phyloP scores from a whole-genome alignment of 495 filamentous ascomycete species.

The Tuber indicum region DNA sequence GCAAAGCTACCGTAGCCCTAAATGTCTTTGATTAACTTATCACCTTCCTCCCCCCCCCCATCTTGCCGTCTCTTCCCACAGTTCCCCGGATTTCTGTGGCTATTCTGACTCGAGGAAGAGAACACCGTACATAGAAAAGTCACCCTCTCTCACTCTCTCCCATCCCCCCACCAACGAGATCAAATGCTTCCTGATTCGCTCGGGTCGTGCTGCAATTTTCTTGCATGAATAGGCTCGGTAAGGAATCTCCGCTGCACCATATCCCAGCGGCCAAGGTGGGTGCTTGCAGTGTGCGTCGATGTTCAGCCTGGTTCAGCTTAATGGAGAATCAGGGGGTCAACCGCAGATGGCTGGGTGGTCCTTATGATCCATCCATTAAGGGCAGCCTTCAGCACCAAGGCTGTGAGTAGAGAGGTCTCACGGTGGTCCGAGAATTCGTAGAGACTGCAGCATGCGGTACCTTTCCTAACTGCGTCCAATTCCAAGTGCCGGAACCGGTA shows the following conservation, averaged over 20 bases:
- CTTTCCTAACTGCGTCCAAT: neutral
- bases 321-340: constrained; percentile 23
- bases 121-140: neutral
- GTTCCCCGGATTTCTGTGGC: neutral
- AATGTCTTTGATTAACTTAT: neutral
- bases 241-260: neutral
- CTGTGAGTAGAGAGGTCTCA: neutral
- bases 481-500: neutral
- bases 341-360: constrained; percentile 16
- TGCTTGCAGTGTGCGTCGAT: constrained; percentile 9
- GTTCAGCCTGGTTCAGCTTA: constrained; percentile 21
- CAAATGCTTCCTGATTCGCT: neutral
- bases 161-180: neutral
- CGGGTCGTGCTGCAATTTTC: constrained; percentile 30
- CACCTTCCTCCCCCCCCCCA: neutral
- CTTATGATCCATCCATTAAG: constrained; percentile 1
- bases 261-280: neutral
- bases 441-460: neutral
- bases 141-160: neutral
- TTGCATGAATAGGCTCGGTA: constrained; percentile 11
- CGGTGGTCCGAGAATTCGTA: neutral
- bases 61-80: neutral
- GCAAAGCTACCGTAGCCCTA: neutral
- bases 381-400: neutral
- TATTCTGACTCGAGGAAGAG: neutral